phyloP scores from a whole-genome alignment of 2,329 filamentous ascomycete genomes.

The Tolypocladium album region DNA sequence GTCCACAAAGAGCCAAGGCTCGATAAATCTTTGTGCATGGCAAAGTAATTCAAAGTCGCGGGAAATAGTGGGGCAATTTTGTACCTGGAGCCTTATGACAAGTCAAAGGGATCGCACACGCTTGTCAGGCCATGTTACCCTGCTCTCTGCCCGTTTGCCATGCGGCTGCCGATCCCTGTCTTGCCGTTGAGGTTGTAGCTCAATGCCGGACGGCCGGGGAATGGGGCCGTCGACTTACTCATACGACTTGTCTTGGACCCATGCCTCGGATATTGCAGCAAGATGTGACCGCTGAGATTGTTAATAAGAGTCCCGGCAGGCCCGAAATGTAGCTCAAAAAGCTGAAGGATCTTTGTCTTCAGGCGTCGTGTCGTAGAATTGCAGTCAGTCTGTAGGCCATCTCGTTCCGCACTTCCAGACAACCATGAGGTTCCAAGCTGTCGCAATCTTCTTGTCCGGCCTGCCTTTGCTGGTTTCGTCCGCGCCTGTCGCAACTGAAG shows the following conservation, averaged over 20 bases:
- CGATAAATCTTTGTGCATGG: too few relatives aligned
- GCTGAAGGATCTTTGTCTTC: not conserved
- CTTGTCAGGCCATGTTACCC: not conserved
- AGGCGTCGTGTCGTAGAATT: not conserved
- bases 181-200: not conserved
- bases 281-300: not conserved
- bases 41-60: too few relatives aligned
- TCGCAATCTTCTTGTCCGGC: conserved; percentile 3
- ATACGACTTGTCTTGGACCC: not conserved
- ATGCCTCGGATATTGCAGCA: not conserved
- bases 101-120: too few relatives aligned
- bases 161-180: not conserved
- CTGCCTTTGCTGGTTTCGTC: conserved; percentile 7
- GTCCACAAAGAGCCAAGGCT: too few relatives aligned
- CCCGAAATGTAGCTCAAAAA: not conserved
- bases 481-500: conserved; percentile 4
- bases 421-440: conserved; percentile 7
- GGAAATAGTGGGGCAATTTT: too few relatives aligned
- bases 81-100: too few relatives aligned
- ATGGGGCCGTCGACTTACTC: not conserved
- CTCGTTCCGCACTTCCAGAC: not conserved
- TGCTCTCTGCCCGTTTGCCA: not conserved
- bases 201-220: not conserved
- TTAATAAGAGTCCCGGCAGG: not conserved
- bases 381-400: not conserved